Evolutionary conservation across 1,284 basidiomycete genomes (phyloP).

Genomic region (Vanrija sp.): DNA sequence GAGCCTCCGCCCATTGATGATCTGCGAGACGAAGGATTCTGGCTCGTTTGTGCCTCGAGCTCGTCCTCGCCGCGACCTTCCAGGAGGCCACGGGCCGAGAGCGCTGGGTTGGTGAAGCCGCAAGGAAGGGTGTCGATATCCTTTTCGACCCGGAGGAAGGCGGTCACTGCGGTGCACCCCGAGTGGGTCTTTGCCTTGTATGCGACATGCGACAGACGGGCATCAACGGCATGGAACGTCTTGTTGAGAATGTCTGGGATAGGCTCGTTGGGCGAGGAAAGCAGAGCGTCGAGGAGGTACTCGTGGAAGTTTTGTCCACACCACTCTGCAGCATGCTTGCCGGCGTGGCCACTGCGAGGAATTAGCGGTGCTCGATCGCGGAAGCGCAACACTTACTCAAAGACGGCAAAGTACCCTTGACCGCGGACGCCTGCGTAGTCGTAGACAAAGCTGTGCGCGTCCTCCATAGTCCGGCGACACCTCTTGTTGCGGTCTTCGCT

Average conservation of each 20-base stretch:
- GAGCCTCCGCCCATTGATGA: constrained; percentile 32
- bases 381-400: constrained; percentile 57
- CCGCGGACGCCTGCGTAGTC: constrained; percentile 87
- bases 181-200: constrained; percentile 88
- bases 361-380: background rate
- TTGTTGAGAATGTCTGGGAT: constrained; percentile 89
- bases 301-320: constrained; percentile 95
- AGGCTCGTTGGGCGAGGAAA: constrained; percentile 47
- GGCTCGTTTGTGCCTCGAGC: constrained; percentile 38
- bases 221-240: constrained; percentile 90
- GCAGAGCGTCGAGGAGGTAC: constrained; percentile 50
- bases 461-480: constrained; percentile 91
- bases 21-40: constrained; percentile 12
- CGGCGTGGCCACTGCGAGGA: constrained; percentile 73
- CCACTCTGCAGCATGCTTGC: constrained; percentile 98
- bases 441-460: constrained; percentile 91
- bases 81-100: constrained; percentile 40
- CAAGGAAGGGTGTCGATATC: constrained; percentile 26
- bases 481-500: constrained; percentile 80
- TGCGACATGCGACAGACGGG: constrained; percentile 71
- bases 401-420: constrained; percentile 96
- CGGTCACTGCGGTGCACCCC: constrained; percentile 96
- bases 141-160: constrained; percentile 92
- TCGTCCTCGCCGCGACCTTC: constrained; percentile 47
- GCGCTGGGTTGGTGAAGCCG: constrained; percentile 41